Evolutionary conservation across 192 early-diverging fungal genomes (phyloP).

Genomic region (Coemansia sp.): DNA sequence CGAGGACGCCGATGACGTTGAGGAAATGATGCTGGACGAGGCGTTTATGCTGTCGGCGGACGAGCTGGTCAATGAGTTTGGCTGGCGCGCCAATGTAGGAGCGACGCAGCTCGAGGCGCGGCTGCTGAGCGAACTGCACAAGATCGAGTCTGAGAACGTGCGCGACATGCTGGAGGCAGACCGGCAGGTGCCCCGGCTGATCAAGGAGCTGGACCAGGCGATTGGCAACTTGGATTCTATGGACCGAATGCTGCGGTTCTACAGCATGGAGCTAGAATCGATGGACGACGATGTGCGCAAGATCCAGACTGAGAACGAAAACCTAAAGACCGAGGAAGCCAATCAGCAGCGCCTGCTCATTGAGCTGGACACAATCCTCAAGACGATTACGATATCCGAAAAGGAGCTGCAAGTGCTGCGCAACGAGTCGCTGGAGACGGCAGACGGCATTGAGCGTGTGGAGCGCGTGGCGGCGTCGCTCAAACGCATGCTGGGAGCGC

Average conservation of each 20-base stretch:
- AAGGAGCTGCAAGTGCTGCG: conserved; percentile 62
- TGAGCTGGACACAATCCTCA: conserved; percentile 82
- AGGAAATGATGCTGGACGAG: conserved; percentile 61
- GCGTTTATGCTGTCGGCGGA: conserved; percentile 72
- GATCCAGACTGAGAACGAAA: conserved; percentile 90
- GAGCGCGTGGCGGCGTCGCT: conserved; percentile 66
- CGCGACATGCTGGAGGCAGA: conserved; percentile 93
- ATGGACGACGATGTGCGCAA: conserved; percentile 96
- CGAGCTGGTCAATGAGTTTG: conserved; percentile 79
- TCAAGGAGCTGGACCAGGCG: conserved; percentile 81
- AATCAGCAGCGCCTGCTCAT: conserved; percentile 84
- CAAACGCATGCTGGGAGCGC: conserved; percentile 65
- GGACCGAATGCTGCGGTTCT: conserved; percentile 83
- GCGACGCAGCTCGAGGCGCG: conserved; percentile 82
- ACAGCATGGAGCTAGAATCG: conserved; percentile 83
- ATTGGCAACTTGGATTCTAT: conserved; percentile 79
- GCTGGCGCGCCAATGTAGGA: conserved; percentile 85
- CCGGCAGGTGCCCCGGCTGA: conserved; percentile 74
- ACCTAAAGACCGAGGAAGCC: conserved; percentile 79
- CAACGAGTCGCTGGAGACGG: conserved; percentile 65
- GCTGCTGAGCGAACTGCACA: conserved; percentile 80
- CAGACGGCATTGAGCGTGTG: conserved; percentile 59
- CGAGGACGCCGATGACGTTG: conserved; percentile 42
- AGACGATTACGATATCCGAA: conserved; percentile 64
- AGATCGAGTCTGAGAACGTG: conserved; percentile 83